Percentiles rank a stretch among this genome's conserved stretches.
These are phyloP conservation scores for Fusarium tupiense DNA, from an alignment of 2,329 filamentous ascomycete species.

Conservation along the genomic window DNA sequence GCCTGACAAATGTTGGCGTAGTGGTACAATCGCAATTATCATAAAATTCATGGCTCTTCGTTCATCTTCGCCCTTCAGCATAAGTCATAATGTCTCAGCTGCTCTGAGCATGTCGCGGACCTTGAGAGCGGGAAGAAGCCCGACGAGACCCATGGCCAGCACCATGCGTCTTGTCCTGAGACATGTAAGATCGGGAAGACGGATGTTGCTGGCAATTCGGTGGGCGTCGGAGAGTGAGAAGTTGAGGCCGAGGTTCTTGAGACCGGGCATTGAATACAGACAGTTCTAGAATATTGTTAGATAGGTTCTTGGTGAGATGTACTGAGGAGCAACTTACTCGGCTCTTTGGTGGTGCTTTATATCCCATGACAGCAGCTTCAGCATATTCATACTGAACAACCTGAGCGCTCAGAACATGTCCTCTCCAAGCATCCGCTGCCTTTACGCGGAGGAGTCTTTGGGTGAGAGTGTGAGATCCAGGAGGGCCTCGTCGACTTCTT, in stretches of 20 bases:
- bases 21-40: conserved; percentile 34
- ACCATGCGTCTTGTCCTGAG: conserved; percentile 45
- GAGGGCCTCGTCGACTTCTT: conserved; percentile 27
- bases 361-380: conserved; percentile 13
- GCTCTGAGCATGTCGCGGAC: conserved; percentile 34
- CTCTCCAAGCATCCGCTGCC: conserved; percentile 54
- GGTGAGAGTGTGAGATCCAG: conserved; percentile 50
- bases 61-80: not conserved
- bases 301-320: not conserved
- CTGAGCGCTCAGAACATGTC: conserved; percentile 46
- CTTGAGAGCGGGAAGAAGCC: conserved; percentile 38
- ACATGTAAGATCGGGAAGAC: conserved; percentile 40
- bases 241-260: conserved; percentile 32
- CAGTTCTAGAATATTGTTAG: conserved; percentile 30
- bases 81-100: conserved; percentile 40
- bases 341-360: conserved; percentile 6
- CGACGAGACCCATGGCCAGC: conserved; percentile 46
- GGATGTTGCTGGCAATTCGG: conserved; percentile 28
- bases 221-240: conserved; percentile 33
- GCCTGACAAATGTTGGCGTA: not conserved
- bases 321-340: conserved; percentile 24
- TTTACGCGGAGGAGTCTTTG: conserved; percentile 55
- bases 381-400: conserved; percentile 37
- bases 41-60: conserved; percentile 5
- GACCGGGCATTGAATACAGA: conserved; percentile 26